Evolutionary conservation across 108 stramenopile species (phyloP).

Genomic region (Mediolabrus comicus): DNA sequence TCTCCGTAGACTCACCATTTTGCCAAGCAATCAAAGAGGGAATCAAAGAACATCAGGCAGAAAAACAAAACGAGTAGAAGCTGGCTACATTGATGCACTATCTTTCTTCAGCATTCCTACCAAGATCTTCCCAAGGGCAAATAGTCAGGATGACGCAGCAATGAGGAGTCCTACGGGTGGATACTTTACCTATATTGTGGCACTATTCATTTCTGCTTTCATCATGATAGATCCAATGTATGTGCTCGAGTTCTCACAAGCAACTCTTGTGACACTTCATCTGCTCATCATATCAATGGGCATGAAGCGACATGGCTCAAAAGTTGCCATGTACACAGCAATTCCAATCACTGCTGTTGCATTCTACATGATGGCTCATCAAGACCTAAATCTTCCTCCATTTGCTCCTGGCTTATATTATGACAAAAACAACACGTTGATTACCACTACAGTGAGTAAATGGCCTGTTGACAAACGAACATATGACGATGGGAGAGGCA

Average conservation of each 20-base stretch:
- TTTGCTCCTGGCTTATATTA: conserved; percentile 70
- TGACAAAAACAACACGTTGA: conserved; percentile 42
- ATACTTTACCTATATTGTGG: conserved; percentile 17
- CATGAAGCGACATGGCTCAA: conserved; percentile 30
- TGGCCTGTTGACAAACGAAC: conserved; percentile 58
- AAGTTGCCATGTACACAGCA: conserved; percentile 28
- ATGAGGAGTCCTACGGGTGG: conserved; percentile 6
- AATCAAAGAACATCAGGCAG: not conserved
- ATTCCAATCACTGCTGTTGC: conserved; percentile 16
- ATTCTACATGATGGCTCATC: conserved; percentile 15
- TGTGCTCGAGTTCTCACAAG: conserved; percentile 52
- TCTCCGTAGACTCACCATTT: conserved; percentile 8
- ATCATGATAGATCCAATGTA: conserved; percentile 77
- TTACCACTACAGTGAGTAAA: conserved; percentile 41
- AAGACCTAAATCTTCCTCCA: conserved; percentile 33
- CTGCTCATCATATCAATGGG: conserved; percentile 17
- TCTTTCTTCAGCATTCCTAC: conserved; percentile 5
- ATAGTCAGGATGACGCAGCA: conserved; percentile 2
- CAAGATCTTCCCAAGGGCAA: not conserved
- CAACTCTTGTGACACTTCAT: conserved; percentile 35
- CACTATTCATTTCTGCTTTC: conserved; percentile 56
- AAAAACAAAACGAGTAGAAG: not conserved
- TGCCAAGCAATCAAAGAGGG: not conserved
- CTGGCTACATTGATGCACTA: not conserved
- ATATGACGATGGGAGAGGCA: conserved; percentile 55